These are phyloP conservation scores for Gymnopus androsaceus DNA, from an alignment of 1,284 basidiomycete species.

Conservation along the genomic window DNA sequence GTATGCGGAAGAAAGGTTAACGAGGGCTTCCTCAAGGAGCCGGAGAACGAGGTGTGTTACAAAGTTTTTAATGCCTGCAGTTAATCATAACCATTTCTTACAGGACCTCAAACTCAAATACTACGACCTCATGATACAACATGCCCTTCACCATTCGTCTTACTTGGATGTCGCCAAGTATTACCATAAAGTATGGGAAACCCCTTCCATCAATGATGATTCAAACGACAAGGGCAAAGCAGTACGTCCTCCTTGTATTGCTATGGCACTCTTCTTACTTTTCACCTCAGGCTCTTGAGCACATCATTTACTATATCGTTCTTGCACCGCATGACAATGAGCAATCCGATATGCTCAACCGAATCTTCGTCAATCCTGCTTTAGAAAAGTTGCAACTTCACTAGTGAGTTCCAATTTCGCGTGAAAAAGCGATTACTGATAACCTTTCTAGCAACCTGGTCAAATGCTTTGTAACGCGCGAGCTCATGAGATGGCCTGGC, in stretches of 20 bases:
- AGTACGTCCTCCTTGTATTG: slow-evolving; percentile 46
- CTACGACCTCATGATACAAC: slow-evolving; percentile 96
- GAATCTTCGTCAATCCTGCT: slow-evolving; percentile 78
- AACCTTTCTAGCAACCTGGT: slow-evolving; percentile 74
- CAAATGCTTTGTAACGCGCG: slow-evolving; percentile 95
- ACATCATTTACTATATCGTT: slow-evolving; percentile 93
- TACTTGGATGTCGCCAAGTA: slow-evolving; percentile 96
- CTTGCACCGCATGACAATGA: slow-evolving; percentile 95
- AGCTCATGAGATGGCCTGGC: slow-evolving; percentile 99
- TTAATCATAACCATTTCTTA: background rate
- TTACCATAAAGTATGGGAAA: slow-evolving; percentile 96
- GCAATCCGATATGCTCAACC: slow-evolving; percentile 95
- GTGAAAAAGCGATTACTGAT: slow-evolving; percentile 10
- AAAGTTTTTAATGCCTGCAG: background rate
- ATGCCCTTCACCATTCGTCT: slow-evolving; percentile 80
- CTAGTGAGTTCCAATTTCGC: slow-evolving; percentile 60
- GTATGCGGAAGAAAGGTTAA: slow-evolving; percentile 96
- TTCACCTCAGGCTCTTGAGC: slow-evolving; percentile 73
- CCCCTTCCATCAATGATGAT: slow-evolving; percentile 87
- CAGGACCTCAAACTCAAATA: slow-evolving; percentile 96
- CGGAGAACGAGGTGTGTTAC: slow-evolving; percentile 77
- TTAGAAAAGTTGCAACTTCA: slow-evolving; percentile 83
- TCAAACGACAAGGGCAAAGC: slow-evolving; percentile 70
- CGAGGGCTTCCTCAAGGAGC: slow-evolving; percentile 88
- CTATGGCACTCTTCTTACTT: slow-evolving; percentile 12